Base-by-base conservation (phyloP, 2,329 filamentous ascomycete genomes). In the Botrytis tulipae region DNA sequence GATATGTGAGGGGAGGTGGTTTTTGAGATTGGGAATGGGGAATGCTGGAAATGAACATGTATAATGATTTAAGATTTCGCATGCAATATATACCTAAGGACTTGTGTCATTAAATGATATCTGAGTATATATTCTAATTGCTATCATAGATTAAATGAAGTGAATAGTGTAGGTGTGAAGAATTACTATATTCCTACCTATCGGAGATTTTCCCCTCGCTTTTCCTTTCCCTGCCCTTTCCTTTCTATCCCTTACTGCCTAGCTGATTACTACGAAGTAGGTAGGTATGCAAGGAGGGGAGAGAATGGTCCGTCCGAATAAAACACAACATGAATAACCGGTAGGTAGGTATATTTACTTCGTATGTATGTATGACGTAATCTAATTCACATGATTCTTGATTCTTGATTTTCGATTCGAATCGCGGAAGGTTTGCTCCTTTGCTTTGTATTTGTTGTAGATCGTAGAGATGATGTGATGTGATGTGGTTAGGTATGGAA, bases 401-500 rank as follows among this genome's bases (percentile, higher is more conserved):
- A 48, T 32, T 32, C 32, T 32, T 32, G 32, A 32, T 32, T 32
- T 32, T 22, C 14, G 20, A 46, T 48, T 48, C 20, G 40, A 46
- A 67, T 40, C n/a, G 20, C 65, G 65, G 65, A 54, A 9, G 20
- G 2, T 67, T 54, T 54, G 32, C 46, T 67, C 65, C 65, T 67
- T 42, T 42, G 12, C 37, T 40, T 40, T 40, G 37, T 10, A 10
- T 40, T 40, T 40, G 37, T 10, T 40, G 37, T 40, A 12, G 37
- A 40, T 40, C 37, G 37, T 40, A 12, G 37, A 42, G 4, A 51
- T 44, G 42, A 42, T 42, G 40, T 3, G 20, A 48, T 48, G 44
- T 20, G 44, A 20, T 46, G 18, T 22, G 44, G 0, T 7, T 2
- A 46, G 44, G 20, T 46, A 37, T 37, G 37, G 1, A 37, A 37